Base-by-base conservation (phyloP, 768 basidiomycete genomes). In the Boletus rubescentipes region DNA sequence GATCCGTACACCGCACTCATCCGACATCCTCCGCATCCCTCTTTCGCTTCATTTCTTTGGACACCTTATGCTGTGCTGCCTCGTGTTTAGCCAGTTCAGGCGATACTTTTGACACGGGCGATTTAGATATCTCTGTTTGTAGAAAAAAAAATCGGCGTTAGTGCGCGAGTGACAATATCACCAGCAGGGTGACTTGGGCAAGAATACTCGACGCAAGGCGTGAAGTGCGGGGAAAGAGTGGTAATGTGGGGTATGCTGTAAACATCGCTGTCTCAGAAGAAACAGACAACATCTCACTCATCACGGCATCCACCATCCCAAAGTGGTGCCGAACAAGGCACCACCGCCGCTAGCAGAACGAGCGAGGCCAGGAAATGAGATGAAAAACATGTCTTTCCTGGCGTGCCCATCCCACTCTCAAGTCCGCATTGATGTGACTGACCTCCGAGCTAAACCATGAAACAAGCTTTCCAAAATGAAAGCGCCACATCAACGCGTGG, bases 21-120 rank as follows among this genome's bases (percentile, higher is more conserved):
- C 78, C 85, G 61, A 83, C 72, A 70, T 93, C 91, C 26, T 93
- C 91, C 44, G 78, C 88, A 26, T 93, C 91, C 38, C 91, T 80
- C 76, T 92, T 93, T 62, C 92, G 80, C 78, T 95, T 97, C 94
- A 96, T 97, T 72, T 96, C 94, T 65, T 86, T 78, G 51, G 93
- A 89, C 39, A 97, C 87, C 67, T 86, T 87, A 68, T 93, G 91
- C 71, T 93, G 91, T 6, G 95, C 93, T 1, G 93, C 75, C 66
- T 94, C 93, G 69, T 98, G 96, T 63, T 89, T 87, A 12, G 91
- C 93, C 51, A 98, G 76, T 66, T 98, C 95, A 7, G 79, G 70
- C 9, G 95, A 81, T 51, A 97, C 88, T 68, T 94, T 94, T 11
- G 89, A 92, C 58, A 93, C 88, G 0, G 94, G 93, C 59, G 89